Percentiles rank a stretch among this genome's conserved stretches.
phyloP scores from a whole-genome alignment of 202 grass and related monocot genomes.

The Brachypodium distachyon region DNA sequence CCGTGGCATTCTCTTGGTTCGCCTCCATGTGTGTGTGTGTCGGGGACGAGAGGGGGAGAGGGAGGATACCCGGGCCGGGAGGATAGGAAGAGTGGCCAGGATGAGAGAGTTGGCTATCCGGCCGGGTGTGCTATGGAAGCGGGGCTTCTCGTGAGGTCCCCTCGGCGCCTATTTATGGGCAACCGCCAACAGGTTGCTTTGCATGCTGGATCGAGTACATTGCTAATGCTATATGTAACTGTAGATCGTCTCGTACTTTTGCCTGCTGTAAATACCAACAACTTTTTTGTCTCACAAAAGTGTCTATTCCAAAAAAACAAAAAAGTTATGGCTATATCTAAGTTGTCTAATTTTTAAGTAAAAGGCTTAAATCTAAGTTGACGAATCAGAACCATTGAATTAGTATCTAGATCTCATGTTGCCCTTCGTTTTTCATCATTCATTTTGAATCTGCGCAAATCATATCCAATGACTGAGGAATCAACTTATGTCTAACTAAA shows the following conservation, averaged over 20 bases:
- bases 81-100: background rate
- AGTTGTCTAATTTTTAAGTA: too few species aligned
- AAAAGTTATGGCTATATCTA: too few species aligned
- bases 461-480: too few species aligned
- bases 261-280: background rate
- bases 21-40: constrained; percentile 41
- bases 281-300: background rate
- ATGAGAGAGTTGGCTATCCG: background rate
- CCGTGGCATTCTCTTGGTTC: constrained; percentile 15
- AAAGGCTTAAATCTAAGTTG: too few species aligned
- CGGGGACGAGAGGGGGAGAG: background rate
- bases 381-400: too few species aligned
- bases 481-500: too few species aligned
- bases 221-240: too few species aligned
- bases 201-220: too few species aligned
- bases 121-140: background rate
- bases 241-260: background rate
- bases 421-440: too few species aligned
- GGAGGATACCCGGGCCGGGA: background rate
- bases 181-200: background rate
- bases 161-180: constrained; percentile 25
- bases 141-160: background rate
- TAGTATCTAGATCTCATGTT: too few species aligned
- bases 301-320: too few species aligned
- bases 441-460: too few species aligned